A percentile compares a stretch with the other conserved stretches of the same genome.
Conservation (phyloP, 805 yeast species). For the Metschnikowia matae region DNA sequence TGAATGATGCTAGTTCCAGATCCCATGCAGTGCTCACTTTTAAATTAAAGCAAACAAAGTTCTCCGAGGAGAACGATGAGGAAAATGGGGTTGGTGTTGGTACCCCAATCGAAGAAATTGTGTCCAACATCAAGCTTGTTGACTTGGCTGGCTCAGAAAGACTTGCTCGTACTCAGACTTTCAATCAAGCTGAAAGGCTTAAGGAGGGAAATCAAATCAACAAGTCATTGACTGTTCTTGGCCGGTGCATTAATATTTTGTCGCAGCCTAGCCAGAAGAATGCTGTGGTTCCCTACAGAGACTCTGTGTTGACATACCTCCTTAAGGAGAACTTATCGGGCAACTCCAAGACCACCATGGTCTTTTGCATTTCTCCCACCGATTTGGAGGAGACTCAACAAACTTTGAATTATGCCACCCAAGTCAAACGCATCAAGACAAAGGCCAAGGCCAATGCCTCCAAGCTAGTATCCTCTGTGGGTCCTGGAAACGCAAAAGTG, state of each 20-base stretch:
- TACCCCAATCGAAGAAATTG: constrained; percentile 43
- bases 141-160: constrained; percentile 86
- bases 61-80: constrained; percentile 17
- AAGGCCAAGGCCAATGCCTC: constrained; percentile 45
- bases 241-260: constrained; percentile 55
- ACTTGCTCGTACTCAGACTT: constrained; percentile 57
- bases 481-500: constrained; percentile 32
- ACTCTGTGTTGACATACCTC: constrained; percentile 70
- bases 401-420: constrained; percentile 73
- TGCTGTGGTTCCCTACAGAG: constrained; percentile 62
- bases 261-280: constrained; percentile 39
- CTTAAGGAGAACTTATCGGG: constrained; percentile 77
- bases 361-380: constrained; percentile 80
- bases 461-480: constrained; percentile 25
- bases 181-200: constrained; percentile 49
- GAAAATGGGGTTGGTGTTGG: constrained; percentile 21
- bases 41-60: constrained; percentile 53
- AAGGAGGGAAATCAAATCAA: constrained; percentile 77
- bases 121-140: constrained; percentile 63
- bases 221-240: constrained; percentile 72
- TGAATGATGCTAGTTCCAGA: constrained; percentile 71
- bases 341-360: constrained; percentile 79
- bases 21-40: constrained; percentile 79
- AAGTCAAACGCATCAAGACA: constrained; percentile 67
- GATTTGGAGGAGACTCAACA: constrained; percentile 76